phyloP scores from a whole-genome alignment of 202 grass and related monocot species.

The Alloteropsis angusta region DNA sequence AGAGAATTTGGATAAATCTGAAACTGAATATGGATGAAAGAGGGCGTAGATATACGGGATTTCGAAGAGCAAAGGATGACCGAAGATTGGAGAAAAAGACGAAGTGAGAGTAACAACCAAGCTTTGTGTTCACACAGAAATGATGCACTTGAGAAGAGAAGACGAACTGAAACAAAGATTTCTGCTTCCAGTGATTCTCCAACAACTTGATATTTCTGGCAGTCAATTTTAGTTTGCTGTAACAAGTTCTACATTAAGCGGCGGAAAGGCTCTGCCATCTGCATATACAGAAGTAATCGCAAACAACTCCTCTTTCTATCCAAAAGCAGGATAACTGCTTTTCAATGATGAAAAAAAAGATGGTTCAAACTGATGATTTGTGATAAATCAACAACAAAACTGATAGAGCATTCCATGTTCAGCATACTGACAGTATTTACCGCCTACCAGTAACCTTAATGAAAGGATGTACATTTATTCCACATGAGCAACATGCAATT shows the following conservation, averaged over 20 bases:
- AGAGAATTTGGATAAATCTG: neutral
- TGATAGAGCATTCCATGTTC: slow-evolving; percentile 2
- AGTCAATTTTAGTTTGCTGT: neutral
- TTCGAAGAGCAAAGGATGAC: neutral
- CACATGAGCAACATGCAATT: neutral
- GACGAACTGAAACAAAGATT: neutral
- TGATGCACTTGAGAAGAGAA: neutral
- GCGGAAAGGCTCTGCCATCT: neutral
- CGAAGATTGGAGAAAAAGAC: neutral
- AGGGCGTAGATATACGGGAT: neutral
- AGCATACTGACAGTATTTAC: slow-evolving; percentile 1
- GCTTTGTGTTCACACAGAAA: neutral
- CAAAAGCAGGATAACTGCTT: neutral
- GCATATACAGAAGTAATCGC: slow-evolving; percentile 2
- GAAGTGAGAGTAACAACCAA: neutral
- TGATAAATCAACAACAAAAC: neutral
- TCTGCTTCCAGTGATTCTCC: neutral
- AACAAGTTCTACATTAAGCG: neutral
- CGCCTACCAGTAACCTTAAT: too few relatives aligned
- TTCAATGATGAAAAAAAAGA: neutral
- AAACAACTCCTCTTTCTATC: neutral
- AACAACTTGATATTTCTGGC: neutral
- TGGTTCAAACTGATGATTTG: slow-evolving; percentile 1
- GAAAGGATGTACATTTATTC: neutral
- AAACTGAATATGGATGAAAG: neutral